Percentiles rank a stretch among this genome's conserved stretches.
Evolutionary conservation across 2,329 filamentous ascomycete genomes (phyloP).

Genomic region (Epichloe uncinata): DNA sequence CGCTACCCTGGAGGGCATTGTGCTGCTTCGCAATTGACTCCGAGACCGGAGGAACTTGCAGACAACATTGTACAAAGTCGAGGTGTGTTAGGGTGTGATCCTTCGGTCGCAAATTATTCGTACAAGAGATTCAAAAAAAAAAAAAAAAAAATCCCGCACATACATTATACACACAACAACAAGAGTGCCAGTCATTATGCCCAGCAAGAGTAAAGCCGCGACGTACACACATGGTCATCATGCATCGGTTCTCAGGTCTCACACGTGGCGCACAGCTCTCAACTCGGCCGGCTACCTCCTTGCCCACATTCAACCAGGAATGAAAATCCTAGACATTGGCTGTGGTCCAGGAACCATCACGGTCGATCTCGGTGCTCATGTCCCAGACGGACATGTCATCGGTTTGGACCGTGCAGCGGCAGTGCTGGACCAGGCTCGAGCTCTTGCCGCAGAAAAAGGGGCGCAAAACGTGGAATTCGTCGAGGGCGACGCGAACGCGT

Average conservation of each 20-base stretch:
- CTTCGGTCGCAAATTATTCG: no score
- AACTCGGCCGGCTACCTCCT: slow-evolving; percentile 29
- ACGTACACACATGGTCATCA: slow-evolving; percentile 28
- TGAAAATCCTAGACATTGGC: slow-evolving; percentile 32
- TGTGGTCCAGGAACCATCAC: slow-evolving; percentile 37
- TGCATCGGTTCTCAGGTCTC: slow-evolving; percentile 21
- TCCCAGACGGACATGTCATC: slow-evolving; percentile 21
- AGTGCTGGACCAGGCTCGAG: slow-evolving; percentile 20
- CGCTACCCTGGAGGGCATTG: no score
- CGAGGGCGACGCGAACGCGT: slow-evolving; percentile 14
- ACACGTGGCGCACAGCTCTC: slow-evolving; percentile 27
- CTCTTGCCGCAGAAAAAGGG: slow-evolving; percentile 12
- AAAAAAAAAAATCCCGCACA: no score
- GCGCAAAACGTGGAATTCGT: slow-evolving; percentile 23
- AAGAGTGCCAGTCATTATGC: neutral
- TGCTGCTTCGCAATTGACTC: no score
- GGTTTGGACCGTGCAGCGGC: slow-evolving; percentile 24
- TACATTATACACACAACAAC: no score
- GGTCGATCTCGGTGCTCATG: slow-evolving; percentile 23
- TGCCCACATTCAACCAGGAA: slow-evolving; percentile 23
- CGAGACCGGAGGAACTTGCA: no score
- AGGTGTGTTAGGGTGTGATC: no score
- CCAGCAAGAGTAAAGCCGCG: slow-evolving; percentile 6
- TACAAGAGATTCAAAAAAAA: no score
- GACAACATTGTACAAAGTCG: no score